These are phyloP conservation scores for Astrephomene gubernaculifera DNA, from an alignment of 139 green algal species.

Conservation along the genomic window DNA sequence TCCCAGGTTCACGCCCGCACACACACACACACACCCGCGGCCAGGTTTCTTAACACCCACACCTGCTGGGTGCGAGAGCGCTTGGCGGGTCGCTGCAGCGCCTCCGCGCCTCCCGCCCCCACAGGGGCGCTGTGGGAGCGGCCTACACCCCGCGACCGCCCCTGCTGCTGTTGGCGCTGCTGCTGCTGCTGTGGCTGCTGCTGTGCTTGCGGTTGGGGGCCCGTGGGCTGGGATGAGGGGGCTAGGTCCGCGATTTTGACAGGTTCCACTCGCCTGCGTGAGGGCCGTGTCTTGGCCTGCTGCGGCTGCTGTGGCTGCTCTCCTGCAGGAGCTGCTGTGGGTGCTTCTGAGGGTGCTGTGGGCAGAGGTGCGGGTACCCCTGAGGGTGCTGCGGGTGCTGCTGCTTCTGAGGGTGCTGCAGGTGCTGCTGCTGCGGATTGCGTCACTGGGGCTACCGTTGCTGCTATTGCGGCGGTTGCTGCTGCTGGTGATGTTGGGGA, in stretches of 20 bases:
- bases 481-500: too few relatives aligned
- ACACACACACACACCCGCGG: too few relatives aligned
- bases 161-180: not conserved
- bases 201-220: too few relatives aligned
- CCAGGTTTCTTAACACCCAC: not conserved
- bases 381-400: not conserved
- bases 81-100: constrained; percentile 23
- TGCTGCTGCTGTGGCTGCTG: too few relatives aligned
- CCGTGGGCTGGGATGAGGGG: too few relatives aligned
- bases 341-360: not conserved
- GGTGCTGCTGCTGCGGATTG: not conserved
- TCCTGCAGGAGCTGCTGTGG: not conserved
- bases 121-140: not conserved
- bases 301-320: not conserved
- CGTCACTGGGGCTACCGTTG: too few relatives aligned
- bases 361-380: not conserved
- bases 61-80: constrained; percentile 28
- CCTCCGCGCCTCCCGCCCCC: not conserved
- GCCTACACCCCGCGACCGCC: not conserved
- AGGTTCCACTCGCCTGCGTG: not conserved
- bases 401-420: not conserved
- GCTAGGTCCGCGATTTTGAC: not conserved
- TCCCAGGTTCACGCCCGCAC: too few relatives aligned
- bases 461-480: too few relatives aligned
- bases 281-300: too few relatives aligned